A percentile compares a stretch with the other conserved stretches of the same genome.
Conservation (phyloP, 2,329 filamentous ascomycete species). For the Fusarium albidum region DNA sequence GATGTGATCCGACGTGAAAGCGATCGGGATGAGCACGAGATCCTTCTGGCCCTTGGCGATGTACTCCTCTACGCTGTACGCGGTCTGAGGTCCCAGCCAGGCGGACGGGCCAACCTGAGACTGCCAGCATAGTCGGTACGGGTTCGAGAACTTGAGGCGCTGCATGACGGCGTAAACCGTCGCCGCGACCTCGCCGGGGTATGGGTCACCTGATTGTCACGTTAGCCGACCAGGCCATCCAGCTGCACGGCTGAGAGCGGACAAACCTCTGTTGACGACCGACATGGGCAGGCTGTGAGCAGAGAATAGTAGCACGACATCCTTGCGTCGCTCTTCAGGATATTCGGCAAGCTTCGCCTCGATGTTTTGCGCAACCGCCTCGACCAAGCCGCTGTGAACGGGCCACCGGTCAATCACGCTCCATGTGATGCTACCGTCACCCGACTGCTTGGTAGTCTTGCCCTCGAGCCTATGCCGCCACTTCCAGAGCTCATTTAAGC, state of each 20-base stretch:
- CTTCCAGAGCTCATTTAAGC: conserved; percentile 97
- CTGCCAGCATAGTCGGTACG: conserved; percentile 96
- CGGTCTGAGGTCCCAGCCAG: conserved; percentile 95
- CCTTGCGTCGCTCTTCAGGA: conserved; percentile 78
- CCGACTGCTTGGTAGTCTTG: conserved; percentile 64
- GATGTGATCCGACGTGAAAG: conserved; percentile 99
- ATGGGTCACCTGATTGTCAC: conserved; percentile 76
- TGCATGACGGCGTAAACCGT: conserved; percentile 98
- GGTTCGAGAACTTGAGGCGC: conserved; percentile 84
- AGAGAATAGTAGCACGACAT: conserved; percentile 90
- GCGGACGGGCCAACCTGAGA: conserved; percentile 95
- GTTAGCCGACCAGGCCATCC: conserved; percentile 37
- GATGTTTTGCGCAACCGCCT: conserved; percentile 93
- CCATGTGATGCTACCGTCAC: conserved; percentile 83
- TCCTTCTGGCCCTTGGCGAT: conserved; percentile 92
- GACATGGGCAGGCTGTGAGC: conserved; percentile 97
- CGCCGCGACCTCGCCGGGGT: conserved; percentile 93
- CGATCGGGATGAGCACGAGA: conserved; percentile 90
- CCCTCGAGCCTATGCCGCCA: conserved; percentile 91
- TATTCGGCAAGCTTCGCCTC: conserved; percentile 86
- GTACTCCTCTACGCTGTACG: conserved; percentile 86
- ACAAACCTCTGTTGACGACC: conserved; percentile 86
- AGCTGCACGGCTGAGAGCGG: background rate
- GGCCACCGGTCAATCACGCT: conserved; percentile 99
- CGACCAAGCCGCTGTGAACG: conserved; percentile 85